Percentiles rank a stretch among this genome's conserved stretches.
Conservation (phyloP, 1,284 basidiomycete genomes). For the Apiotrichum porosum region DNA sequence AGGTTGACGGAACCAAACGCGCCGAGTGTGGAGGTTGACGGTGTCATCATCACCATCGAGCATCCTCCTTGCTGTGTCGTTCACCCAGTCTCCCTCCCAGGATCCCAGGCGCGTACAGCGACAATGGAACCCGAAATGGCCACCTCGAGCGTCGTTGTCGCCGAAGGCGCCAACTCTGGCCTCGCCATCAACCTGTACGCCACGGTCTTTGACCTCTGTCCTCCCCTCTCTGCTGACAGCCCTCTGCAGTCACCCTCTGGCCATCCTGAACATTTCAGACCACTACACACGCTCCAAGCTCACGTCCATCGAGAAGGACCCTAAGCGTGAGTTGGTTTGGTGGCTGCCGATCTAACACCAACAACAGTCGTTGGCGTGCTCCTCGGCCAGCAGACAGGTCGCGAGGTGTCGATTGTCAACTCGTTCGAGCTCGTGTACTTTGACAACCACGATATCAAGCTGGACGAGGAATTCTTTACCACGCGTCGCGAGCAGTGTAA, state of each 20-base stretch:
- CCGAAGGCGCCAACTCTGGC: conserved; percentile 29
- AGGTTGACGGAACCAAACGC: not conserved
- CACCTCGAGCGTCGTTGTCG: conserved; percentile 3
- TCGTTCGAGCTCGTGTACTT: conserved; percentile 75
- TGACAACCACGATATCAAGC: conserved; percentile 19
- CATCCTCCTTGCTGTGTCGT: no score
- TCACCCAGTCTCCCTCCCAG: no score
- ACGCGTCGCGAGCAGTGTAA: conserved; percentile 84
- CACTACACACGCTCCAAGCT: conserved; percentile 73
- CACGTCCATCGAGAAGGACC: not conserved
- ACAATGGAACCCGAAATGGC: not conserved
- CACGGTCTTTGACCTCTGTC: not conserved
- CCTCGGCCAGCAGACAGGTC: conserved; percentile 87
- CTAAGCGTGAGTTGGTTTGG: conserved; percentile 11
- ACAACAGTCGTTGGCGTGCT: conserved; percentile 78
- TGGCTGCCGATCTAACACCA: not conserved
- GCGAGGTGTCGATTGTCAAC: conserved; percentile 93
- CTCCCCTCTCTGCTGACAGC: not conserved
- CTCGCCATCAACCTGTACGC: conserved; percentile 41
- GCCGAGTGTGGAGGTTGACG: not conserved
- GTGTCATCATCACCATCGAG: not conserved
- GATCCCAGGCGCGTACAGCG: no score
- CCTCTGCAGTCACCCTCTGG: conserved; percentile 74
- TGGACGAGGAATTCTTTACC: conserved; percentile 76
- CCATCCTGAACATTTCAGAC: conserved; percentile 94